Conservation (phyloP, 73 alveolate species). For the Tetrahymena elliotti region DNA sequence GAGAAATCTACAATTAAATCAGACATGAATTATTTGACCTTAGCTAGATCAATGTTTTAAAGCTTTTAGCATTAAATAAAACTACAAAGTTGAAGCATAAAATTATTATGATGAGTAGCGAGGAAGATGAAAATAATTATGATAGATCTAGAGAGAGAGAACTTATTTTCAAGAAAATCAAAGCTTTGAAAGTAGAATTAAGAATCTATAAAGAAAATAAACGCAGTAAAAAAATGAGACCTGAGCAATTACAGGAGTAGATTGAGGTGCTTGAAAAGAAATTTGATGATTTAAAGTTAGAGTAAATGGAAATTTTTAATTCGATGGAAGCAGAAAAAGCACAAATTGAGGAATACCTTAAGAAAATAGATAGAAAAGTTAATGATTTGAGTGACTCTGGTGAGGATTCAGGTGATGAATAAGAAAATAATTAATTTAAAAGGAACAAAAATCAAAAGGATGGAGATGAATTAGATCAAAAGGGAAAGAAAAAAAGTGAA, state of each 20-base stretch:
- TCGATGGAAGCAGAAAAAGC: not conserved
- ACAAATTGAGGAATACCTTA: not conserved
- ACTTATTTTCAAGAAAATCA: not conserved
- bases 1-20: not conserved
- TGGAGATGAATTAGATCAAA: not conserved
- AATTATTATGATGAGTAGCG: not conserved
- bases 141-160: not conserved
- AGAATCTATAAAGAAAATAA: not conserved
- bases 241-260: not conserved
- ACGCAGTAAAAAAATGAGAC: not conserved
- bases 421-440: not conserved
- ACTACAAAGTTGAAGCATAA: not conserved
- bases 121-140: not conserved
- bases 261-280: not conserved
- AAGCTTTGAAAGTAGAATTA: not conserved
- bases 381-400: not conserved
- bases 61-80: not conserved
- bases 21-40: not conserved
- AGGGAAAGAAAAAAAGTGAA: not conserved
- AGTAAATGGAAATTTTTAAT: not conserved
- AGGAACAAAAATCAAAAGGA: not conserved
- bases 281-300: not conserved
- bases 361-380: not conserved
- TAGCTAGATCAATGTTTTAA: not conserved
- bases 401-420: not conserved